Conservation (phyloP, 352 stramenopile genomes). For the Blastocystis sp. region DNA sequence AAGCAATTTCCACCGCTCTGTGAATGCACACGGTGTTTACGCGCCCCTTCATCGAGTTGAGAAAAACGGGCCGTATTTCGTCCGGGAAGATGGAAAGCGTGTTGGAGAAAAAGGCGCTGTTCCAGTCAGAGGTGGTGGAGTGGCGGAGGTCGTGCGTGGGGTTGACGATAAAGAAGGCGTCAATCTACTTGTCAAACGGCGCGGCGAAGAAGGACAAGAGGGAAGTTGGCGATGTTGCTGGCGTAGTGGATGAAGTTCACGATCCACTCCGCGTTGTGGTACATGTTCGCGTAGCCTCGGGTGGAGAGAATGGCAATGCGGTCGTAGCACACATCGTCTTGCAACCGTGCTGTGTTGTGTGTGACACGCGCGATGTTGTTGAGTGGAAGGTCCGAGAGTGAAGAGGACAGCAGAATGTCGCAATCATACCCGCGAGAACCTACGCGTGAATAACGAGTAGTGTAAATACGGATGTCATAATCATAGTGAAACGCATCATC, state of each 20-base stretch:
- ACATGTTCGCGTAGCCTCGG: conserved; percentile 44
- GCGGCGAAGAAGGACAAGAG: background rate
- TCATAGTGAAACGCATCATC: too few species aligned
- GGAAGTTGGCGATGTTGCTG: background rate
- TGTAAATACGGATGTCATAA: background rate
- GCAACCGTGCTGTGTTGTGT: too few species aligned
- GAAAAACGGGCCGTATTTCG: background rate
- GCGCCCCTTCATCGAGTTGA: background rate
- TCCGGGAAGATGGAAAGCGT: background rate
- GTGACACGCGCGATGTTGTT: background rate
- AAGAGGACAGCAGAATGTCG: background rate
- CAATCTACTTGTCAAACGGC: conserved; percentile 3
- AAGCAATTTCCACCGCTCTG: background rate
- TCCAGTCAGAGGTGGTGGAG: background rate
- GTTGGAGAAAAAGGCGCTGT: background rate
- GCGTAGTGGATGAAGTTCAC: conserved; percentile 21
- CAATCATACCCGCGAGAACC: background rate
- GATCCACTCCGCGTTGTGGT: conserved; percentile 52
- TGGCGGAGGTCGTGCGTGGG: background rate
- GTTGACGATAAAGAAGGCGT: conserved; percentile 32
- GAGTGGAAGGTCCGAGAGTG: background rate
- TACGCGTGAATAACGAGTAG: background rate
- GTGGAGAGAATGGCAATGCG: conserved; percentile 27
- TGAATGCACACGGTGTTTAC: background rate
- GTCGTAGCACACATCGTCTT: conserved; percentile 21